phyloP scores from a whole-genome alignment of 2,329 filamentous ascomycete species.

The Sporothrix inflata region DNA sequence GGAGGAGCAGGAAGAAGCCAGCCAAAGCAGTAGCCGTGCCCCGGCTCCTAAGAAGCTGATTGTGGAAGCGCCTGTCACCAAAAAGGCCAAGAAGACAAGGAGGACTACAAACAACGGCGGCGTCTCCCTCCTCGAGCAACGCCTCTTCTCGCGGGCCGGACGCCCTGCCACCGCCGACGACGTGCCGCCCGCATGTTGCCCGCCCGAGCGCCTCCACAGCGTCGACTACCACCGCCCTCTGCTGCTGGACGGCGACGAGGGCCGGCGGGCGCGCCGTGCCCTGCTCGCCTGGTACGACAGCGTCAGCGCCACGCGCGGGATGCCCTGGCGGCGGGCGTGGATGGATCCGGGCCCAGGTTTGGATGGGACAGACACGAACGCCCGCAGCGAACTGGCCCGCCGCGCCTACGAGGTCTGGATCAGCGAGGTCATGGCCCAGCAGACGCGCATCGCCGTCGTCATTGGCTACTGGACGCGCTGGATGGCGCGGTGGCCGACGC shows the following conservation, averaged over 20 bases:
- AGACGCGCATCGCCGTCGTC: constrained; percentile 65
- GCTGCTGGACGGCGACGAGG: constrained; percentile 47
- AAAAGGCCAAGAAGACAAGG: constrained; percentile 7
- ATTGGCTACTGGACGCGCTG: constrained; percentile 66
- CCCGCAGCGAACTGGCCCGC: constrained; percentile 46
- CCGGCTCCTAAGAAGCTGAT: neutral
- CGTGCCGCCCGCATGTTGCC: constrained; percentile 27
- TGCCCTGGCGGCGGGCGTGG: constrained; percentile 62
- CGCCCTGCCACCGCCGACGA: neutral
- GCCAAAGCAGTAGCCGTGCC: neutral
- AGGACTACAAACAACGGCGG: neutral
- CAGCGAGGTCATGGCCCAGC: constrained; percentile 69
- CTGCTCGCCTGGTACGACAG: constrained; percentile 58
- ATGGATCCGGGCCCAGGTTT: constrained; percentile 46
- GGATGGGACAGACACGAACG: neutral
- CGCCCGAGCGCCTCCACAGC: constrained; percentile 43
- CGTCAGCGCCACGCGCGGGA: constrained; percentile 51
- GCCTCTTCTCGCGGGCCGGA: neutral
- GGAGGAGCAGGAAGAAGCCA: neutral
- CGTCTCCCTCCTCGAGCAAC: neutral
- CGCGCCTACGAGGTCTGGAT: constrained; percentile 70
- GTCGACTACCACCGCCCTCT: constrained; percentile 55
- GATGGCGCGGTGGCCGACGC: constrained; percentile 64
- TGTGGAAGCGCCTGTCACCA: neutral
- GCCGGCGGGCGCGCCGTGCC: constrained; percentile 40